Evolutionary conservation across 768 basidiomycete genomes (phyloP), one percentile per base, ranked within the genome.

Genomic region (Stropharia rugosoannulata): DNA sequence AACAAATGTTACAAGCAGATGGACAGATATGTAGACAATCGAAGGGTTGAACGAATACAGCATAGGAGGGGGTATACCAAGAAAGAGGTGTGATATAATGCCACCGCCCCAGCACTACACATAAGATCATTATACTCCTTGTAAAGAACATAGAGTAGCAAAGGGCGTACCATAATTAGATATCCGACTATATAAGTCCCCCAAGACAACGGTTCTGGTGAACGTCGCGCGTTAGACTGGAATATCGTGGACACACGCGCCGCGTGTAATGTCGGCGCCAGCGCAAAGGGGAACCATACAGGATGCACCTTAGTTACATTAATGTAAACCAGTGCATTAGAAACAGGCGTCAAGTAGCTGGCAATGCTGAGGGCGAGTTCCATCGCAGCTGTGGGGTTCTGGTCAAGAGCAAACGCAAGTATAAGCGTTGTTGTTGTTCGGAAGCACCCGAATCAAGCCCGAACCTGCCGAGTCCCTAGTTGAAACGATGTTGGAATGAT

Each of bases 101-200:
- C 73, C 71, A 18, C 81, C 82, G 16, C 80, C 79, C 81, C 81
- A 83, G 54, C 72, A 69, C 75, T 79, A 55, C 41, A 8, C 50
- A 15, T 22, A 32, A 16, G 25, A 29, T 19, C 16, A 35, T 9
- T 16, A 42, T 19, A 29, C 12, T 37, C 4, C 38, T 27, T 10
- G 10, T 12, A 9, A 11, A 5, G 13, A 41, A 37, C 37, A 13
- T 9, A 40, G 36, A 2, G 15, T 39, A 18, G 7, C 12, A 40
- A 22, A 15, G 5, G n/a, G 35, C 70, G 35, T 41, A 78, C 78
- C 76, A 80, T 80, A 19, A 80, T 59, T 8, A 81, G 68, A 58
- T 75, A 82, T 7, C 80, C 80, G 11, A 65, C 64, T 11, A 80
- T 64, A 62, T 80, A 74, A 3, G 73, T 72, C 4, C 72, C 73